Evolutionary conservation across 495 filamentous ascomycete genomes (phyloP).

Genomic region (Tuber borchii): DNA sequence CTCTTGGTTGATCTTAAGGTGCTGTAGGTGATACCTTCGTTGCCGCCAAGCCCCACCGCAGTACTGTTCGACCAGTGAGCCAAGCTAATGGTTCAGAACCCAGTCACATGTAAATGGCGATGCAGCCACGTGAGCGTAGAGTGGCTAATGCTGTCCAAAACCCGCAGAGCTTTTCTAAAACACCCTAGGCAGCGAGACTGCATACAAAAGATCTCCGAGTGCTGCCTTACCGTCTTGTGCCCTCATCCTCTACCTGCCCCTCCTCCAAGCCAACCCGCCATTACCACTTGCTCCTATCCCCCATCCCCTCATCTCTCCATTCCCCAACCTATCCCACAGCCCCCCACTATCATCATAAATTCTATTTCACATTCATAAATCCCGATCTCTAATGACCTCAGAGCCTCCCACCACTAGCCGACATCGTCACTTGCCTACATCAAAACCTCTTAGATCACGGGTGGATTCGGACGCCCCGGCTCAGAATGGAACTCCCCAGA

Average conservation of each 20-base stretch:
- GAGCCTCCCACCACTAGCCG: not conserved
- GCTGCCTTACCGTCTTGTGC: not conserved
- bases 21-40: too few species aligned
- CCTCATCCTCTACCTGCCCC: not conserved
- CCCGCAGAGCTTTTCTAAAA: not conserved
- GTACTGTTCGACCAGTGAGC: too few species aligned
- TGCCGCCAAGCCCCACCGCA: too few species aligned
- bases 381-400: not conserved
- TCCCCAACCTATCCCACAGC: not conserved
- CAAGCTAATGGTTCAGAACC: not conserved
- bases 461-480: not conserved
- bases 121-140: not conserved
- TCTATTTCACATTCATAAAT: not conserved
- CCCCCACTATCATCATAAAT: not conserved
- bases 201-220: not conserved
- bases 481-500: slow-evolving; percentile 6
- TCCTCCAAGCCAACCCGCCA: not conserved
- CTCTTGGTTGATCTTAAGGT: too few species aligned
- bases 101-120: not conserved
- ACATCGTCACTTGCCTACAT: not conserved
- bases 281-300: not conserved
- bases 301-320: not conserved
- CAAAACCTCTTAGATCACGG: not conserved
- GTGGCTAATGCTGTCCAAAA: not conserved
- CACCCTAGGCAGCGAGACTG: not conserved